These are phyloP conservation scores for Binderoboletus segoi DNA, from an alignment of 1,284 basidiomycete species.

Conservation along the genomic window DNA sequence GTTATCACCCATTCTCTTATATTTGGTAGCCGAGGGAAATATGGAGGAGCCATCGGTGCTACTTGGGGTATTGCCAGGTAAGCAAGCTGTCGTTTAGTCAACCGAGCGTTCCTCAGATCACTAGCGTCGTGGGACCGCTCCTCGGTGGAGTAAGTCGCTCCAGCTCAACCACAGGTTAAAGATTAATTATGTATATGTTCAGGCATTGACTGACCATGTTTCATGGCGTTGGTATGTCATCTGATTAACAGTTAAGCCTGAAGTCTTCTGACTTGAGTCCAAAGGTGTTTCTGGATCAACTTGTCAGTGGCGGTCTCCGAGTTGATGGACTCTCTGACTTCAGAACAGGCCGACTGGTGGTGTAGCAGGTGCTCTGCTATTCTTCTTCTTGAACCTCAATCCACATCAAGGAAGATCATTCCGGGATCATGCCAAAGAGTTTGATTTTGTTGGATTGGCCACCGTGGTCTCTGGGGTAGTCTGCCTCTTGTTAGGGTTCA, in stretches of 20 bases:
- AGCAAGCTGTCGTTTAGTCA: slow-evolving; percentile 6
- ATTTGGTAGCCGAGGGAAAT: slow-evolving; percentile 40
- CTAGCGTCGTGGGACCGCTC: slow-evolving; percentile 48
- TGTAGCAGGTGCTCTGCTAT: slow-evolving; percentile 40
- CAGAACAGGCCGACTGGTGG: slow-evolving; percentile 43
- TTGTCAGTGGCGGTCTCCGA: slow-evolving; percentile 25
- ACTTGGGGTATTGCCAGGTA: slow-evolving; percentile 49
- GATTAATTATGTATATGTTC: slow-evolving; percentile 23
- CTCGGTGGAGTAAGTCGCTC: slow-evolving; percentile 34
- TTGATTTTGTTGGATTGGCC: slow-evolving; percentile 52
- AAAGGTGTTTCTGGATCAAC: slow-evolving; percentile 42
- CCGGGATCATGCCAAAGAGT: slow-evolving; percentile 38
- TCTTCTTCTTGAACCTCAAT: slow-evolving; percentile 38
- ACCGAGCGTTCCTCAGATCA: neutral
- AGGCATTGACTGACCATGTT: slow-evolving; percentile 45
- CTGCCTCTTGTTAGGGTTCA: slow-evolving; percentile 48
- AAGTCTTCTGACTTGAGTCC: slow-evolving; percentile 1
- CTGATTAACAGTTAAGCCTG: neutral
- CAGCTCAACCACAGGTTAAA: neutral
- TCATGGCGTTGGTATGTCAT: slow-evolving; percentile 39
- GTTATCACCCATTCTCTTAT: slow-evolving; percentile 9
- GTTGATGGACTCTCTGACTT: neutral
- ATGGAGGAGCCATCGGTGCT: slow-evolving; percentile 42
- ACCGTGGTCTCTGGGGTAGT: slow-evolving; percentile 49
- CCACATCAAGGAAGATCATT: slow-evolving; percentile 36